phyloP scores from a whole-genome alignment of 2,329 filamentous ascomycete species.

The Colletotrichum nymphaeae region DNA sequence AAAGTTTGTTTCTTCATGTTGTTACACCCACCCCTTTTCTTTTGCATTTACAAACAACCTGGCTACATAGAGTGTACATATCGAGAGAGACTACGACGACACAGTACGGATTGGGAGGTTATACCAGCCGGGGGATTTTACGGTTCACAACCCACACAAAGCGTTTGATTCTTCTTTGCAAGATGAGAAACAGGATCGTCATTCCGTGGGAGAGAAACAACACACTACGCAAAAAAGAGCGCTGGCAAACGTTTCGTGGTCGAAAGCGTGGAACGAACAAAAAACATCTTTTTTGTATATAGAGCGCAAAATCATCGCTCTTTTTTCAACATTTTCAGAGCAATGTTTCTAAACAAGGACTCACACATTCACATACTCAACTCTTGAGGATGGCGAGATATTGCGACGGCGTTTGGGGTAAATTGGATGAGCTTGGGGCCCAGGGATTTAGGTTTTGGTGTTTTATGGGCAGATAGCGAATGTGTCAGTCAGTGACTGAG shows the following conservation, averaged over 20 bases:
- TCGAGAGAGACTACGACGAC: conserved; percentile 1
- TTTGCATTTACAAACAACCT: conserved; percentile 6
- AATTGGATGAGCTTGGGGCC: neutral
- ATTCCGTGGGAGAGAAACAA: neutral
- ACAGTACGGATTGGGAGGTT: conserved; percentile 29
- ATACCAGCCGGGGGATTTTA: conserved; percentile 27
- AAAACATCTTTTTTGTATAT: neutral
- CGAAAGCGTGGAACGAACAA: neutral
- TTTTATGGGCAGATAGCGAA: neutral
- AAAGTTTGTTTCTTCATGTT: conserved; percentile 8
- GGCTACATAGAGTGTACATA: conserved; percentile 31
- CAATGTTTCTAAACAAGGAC: neutral
- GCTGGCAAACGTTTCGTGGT: neutral
- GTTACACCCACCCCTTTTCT: neutral
- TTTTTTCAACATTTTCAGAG: neutral
- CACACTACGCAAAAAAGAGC: neutral
- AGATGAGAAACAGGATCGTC: neutral
- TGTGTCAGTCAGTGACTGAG: neutral
- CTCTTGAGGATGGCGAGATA: neutral
- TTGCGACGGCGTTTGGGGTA: conserved; percentile 11
- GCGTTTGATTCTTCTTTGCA: conserved; percentile 7
- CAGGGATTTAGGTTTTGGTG: neutral
- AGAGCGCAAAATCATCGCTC: conserved; percentile 1
- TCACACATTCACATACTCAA: neutral
- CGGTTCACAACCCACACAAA: conserved; percentile 14